Conservation (phyloP, 73 alveolate species). For the Stentor roeselii region DNA sequence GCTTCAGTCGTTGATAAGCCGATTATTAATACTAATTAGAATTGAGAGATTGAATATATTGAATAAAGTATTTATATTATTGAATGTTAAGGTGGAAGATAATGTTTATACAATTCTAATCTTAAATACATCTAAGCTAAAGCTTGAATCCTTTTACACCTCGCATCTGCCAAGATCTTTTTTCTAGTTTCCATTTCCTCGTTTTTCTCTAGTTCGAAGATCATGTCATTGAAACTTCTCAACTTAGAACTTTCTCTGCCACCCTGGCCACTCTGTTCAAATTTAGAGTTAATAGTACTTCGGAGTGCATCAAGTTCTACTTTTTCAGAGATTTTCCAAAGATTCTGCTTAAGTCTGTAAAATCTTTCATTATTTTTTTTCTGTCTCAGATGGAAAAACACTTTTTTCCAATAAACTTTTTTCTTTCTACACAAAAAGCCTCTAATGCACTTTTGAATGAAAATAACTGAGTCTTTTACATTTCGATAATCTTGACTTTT, state of each 20-base stretch:
- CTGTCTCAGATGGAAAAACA: not conserved
- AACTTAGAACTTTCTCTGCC: not conserved
- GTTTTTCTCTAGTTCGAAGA: not conserved
- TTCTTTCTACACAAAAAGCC: not conserved
- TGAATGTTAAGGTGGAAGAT: not conserved
- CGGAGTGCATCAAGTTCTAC: not conserved
- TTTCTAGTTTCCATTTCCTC: not conserved
- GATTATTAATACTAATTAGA: not conserved
- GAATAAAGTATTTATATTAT: not conserved
- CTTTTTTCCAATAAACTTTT: conserved; percentile 1
- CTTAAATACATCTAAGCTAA: not conserved
- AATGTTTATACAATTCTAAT: not conserved
- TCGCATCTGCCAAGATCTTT: not conserved
- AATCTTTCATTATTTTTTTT: not conserved
- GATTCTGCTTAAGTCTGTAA: not conserved
- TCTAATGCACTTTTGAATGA: not conserved
- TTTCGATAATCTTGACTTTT: not conserved
- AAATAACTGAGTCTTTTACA: not conserved
- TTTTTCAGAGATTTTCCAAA: not conserved
- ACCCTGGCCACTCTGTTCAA: not conserved
- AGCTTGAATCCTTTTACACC: not conserved
- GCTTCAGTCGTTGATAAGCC: conserved; percentile 8
- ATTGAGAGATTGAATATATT: not conserved
- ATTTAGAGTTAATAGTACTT: no score
- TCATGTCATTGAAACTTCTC: not conserved